A percentile compares a stretch with the other conserved stretches of the same genome.
Evolutionary conservation across 169 alveolate species (phyloP).

Genomic region (Babesia bigemina): DNA sequence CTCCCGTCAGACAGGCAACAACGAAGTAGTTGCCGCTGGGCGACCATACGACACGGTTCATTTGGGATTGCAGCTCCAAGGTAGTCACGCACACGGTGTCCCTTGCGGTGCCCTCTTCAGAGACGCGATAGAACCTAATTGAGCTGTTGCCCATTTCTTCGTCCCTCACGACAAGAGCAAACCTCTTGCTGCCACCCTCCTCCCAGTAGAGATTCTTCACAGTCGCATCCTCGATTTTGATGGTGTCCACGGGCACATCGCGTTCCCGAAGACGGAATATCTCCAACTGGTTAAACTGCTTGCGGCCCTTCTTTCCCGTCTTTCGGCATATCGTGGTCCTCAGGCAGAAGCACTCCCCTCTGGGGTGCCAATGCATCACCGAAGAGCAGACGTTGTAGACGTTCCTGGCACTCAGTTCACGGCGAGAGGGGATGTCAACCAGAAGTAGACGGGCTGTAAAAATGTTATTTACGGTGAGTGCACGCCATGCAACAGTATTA

Average conservation of each 20-base stretch:
- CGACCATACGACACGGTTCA: conserved; percentile 86
- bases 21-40: conserved; percentile 88
- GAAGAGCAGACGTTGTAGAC: conserved; percentile 85
- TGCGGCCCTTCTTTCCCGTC: conserved; percentile 86
- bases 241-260: conserved; percentile 87
- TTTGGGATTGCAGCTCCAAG: conserved; percentile 76
- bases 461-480: not conserved
- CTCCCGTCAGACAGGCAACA: conserved; percentile 82
- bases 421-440: conserved; percentile 84
- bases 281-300: conserved; percentile 83
- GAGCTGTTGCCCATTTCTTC: conserved; percentile 84
- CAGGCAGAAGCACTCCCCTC: conserved; percentile 87
- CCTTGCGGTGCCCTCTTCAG: conserved; percentile 79
- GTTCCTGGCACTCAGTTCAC: conserved; percentile 86
- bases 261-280: conserved; percentile 87
- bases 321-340: conserved; percentile 85
- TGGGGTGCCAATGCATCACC: conserved; percentile 88
- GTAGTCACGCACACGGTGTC: conserved; percentile 76
- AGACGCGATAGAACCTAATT: conserved; percentile 85
- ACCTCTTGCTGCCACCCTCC: conserved; percentile 78
- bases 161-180: conserved; percentile 86
- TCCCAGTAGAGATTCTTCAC: conserved; percentile 89
- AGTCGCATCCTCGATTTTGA: conserved; percentile 87
- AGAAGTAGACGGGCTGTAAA: conserved; percentile 75
- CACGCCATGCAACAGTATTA: not conserved